A percentile compares a stretch with the other conserved stretches of the same genome.
Conservation (phyloP, 2,329 filamentous ascomycete species). For the Pyrenophora teres region DNA sequence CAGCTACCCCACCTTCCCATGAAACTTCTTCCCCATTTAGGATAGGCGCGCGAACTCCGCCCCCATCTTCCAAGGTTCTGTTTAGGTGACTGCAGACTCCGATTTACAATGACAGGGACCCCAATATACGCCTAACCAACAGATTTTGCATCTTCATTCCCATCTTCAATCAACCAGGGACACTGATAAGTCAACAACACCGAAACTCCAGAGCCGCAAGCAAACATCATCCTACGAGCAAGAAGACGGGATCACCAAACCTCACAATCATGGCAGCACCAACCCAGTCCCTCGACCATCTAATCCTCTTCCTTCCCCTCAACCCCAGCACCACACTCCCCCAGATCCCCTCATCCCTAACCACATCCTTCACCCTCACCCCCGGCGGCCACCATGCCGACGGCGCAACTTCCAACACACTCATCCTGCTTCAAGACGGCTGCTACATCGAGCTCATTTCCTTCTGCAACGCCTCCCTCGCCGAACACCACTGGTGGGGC, state of each 20-base stretch:
- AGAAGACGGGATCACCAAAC: neutral
- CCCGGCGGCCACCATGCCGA: conserved; percentile 67
- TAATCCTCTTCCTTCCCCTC: conserved; percentile 67
- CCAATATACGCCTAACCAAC: too few relatives aligned
- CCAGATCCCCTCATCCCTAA: conserved; percentile 53
- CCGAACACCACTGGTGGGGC: conserved; percentile 64
- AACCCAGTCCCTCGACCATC: conserved; percentile 61
- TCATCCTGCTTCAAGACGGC: conserved; percentile 67
- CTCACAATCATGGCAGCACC: neutral
- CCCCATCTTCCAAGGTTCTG: too few relatives aligned
- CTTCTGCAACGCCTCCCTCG: conserved; percentile 57
- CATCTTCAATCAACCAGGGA: too few relatives aligned
- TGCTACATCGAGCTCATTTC: conserved; percentile 70
- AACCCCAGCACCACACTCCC: conserved; percentile 52
- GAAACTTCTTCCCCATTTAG: neutral
- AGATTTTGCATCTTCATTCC: too few relatives aligned
- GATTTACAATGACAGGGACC: too few relatives aligned
- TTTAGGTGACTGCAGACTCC: too few relatives aligned
- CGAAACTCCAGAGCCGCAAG: too few relatives aligned
- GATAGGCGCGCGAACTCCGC: neutral
- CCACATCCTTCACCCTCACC: conserved; percentile 61
- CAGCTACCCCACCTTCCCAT: neutral
- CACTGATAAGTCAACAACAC: too few relatives aligned
- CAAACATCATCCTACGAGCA: too few relatives aligned
- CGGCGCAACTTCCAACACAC: conserved; percentile 63